Evolutionary conservation across 345 rosid genomes (phyloP).

Genomic region (Gossypium anomalum): DNA sequence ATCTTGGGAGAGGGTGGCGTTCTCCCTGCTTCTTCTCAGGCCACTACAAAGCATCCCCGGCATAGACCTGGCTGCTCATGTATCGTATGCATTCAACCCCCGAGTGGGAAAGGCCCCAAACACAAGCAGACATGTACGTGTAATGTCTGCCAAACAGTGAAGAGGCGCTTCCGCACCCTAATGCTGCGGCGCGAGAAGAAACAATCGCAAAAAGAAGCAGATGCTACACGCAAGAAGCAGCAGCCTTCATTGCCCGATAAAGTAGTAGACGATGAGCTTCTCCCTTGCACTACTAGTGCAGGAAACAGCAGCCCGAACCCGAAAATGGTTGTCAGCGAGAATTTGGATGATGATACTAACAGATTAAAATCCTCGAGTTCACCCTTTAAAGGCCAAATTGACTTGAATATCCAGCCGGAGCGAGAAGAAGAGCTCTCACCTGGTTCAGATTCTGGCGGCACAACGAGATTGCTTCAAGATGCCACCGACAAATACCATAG

Average conservation of each 20-base stretch:
- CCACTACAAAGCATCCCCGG: slow-evolving; percentile 87
- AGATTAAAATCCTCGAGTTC: slow-evolving; percentile 41
- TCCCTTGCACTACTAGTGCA: slow-evolving; percentile 35
- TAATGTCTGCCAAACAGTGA: slow-evolving; percentile 62
- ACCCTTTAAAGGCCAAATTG: slow-evolving; percentile 70
- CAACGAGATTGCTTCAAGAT: slow-evolving; percentile 42
- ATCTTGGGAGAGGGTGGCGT: slow-evolving; percentile 56
- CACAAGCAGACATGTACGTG: slow-evolving; percentile 79
- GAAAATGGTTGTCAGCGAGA: slow-evolving; percentile 34
- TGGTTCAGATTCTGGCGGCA: slow-evolving; percentile 40
- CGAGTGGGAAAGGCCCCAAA: slow-evolving; percentile 86
- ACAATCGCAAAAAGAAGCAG: slow-evolving; percentile 56
- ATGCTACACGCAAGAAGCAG: slow-evolving; percentile 41
- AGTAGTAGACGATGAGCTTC: slow-evolving; percentile 36
- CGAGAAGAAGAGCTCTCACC: slow-evolving; percentile 73
- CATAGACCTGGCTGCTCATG: slow-evolving; percentile 91
- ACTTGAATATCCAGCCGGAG: slow-evolving; percentile 91
- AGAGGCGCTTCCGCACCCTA: slow-evolving; percentile 73
- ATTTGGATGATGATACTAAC: slow-evolving; percentile 44
- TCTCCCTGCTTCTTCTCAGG: slow-evolving; percentile 45
- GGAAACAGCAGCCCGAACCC: slow-evolving; percentile 43
- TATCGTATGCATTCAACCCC: slow-evolving; percentile 91
- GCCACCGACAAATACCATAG: slow-evolving; percentile 30
- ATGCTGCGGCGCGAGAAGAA: slow-evolving; percentile 68
- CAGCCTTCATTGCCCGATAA: slow-evolving; percentile 34